Evolutionary conservation across 1,284 basidiomycete species (phyloP), one percentile per base, ranked within the genome.

Genomic region (Tausonia pullulans): DNA sequence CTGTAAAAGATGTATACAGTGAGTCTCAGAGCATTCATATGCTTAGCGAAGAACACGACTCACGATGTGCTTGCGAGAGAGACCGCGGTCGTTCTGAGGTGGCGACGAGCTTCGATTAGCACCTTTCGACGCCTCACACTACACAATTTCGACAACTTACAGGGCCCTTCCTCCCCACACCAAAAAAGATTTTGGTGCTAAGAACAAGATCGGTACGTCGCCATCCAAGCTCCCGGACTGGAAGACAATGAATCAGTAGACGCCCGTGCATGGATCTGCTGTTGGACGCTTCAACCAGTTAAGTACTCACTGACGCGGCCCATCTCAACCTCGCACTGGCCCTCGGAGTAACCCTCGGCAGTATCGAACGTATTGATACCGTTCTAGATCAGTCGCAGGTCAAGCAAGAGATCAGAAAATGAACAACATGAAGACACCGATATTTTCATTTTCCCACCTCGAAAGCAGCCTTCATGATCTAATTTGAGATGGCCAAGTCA

Each of bases 11-110:
- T 6, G 6, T 27, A 10, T 2, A 49, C 48, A 49, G 48, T n/a
- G n/a, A 49, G n/a, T 10, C 48, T 49, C 10, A 10, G 48, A 49
- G 48, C 48, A 49, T 10, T 10, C 2, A 49, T 49, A n/a, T 49
- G n/a, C 48, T 49, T 10, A 49, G 48, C 9, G 55, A 11, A 10
- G 41, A 27, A 14, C 40, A 44, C 11, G 41, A 57, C 11, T n/a
- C 27, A 58, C 49, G 40, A 78, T 85, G 82, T 90, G 87, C 76
- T 90, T 90, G 62, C 87, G 78, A n/a, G 82, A 83, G 27, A 87
- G 77, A 41, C 86, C 86, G 48, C 75, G 75, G 53, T 78, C 81
- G 69, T 87, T 86, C 3, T 64, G 65, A 14, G 27, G 27, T 27
- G 27, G 27, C 1, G 27, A 27, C 27, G 27, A 27, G 27, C 27